phyloP scores from a whole-genome alignment of 331 rosid species.

The Telfairia occidentalis region DNA sequence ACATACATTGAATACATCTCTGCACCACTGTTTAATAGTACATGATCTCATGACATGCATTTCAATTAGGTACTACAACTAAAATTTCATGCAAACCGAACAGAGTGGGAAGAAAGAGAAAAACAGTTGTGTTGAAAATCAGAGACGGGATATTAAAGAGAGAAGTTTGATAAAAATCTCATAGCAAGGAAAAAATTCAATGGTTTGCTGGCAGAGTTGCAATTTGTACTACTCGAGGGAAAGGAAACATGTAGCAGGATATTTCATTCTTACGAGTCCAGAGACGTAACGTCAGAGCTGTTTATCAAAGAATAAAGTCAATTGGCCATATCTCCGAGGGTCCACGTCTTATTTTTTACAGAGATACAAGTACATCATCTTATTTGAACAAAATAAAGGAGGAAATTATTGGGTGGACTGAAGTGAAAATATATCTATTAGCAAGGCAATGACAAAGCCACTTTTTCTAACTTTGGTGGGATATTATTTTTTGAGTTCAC shows the following conservation, averaged over 20 bases:
- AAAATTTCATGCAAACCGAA: background rate
- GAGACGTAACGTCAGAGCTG: background rate
- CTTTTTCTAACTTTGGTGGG: no score
- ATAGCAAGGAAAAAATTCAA: background rate
- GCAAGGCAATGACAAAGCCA: background rate
- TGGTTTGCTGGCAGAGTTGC: background rate
- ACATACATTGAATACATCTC: constrained; percentile 89
- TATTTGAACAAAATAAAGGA: background rate
- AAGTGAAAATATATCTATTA: background rate
- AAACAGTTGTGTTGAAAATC: background rate
- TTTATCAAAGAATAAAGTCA: background rate
- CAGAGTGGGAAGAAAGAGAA: background rate
- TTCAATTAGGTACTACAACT: background rate
- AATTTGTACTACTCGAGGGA: background rate
- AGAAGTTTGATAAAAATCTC: background rate
- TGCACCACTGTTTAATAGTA: constrained; percentile 65
- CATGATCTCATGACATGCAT: constrained; percentile 18
- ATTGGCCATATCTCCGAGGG: background rate
- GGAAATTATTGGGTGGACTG: background rate
- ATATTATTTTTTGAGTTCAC: no score
- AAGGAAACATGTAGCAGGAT: background rate
- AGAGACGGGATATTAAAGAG: background rate
- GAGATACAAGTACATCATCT: background rate
- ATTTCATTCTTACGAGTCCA: background rate
- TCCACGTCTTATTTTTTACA: background rate